Evolutionary conservation across 2,329 filamentous ascomycete species (phyloP).

Genomic region (Clonostachys chloroleuca): DNA sequence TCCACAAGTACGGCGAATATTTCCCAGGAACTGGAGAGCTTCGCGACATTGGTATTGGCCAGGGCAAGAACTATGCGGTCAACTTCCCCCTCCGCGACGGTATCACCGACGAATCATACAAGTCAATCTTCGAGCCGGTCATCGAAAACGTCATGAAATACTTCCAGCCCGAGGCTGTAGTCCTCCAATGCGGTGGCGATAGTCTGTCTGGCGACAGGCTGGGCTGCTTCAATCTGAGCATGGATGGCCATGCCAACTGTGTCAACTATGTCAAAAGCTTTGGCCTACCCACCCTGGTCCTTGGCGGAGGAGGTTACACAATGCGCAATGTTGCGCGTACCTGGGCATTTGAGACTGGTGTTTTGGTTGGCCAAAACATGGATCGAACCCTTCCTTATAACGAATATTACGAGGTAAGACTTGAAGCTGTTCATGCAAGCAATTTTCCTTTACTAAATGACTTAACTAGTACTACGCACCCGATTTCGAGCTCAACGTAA

Average conservation of each 20-base stretch:
- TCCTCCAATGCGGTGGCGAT: constrained; percentile 94
- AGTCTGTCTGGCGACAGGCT: constrained; percentile 90
- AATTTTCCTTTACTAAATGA: neutral
- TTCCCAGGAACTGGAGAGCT: constrained; percentile 90
- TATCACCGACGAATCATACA: constrained; percentile 86
- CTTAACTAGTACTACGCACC: constrained; percentile 76
- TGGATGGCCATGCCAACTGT: constrained; percentile 92
- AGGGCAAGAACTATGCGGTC: constrained; percentile 83
- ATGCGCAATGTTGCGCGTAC: constrained; percentile 95
- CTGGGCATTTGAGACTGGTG: constrained; percentile 95
- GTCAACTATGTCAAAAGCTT: constrained; percentile 88
- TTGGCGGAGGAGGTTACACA: constrained; percentile 95
- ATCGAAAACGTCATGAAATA: constrained; percentile 82
- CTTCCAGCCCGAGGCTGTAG: constrained; percentile 87
- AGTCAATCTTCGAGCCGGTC: constrained; percentile 86
- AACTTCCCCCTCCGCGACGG: constrained; percentile 91
- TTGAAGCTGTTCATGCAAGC: constrained; percentile 17
- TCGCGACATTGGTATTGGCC: constrained; percentile 79
- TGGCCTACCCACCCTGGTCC: constrained; percentile 79
- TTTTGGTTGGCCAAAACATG: constrained; percentile 81
- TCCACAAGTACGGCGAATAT: constrained; percentile 96
- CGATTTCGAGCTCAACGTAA: constrained; percentile 86
- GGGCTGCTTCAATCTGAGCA: constrained; percentile 96
- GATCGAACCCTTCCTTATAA: constrained; percentile 85
- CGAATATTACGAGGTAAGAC: constrained; percentile 78